phyloP scores from a whole-genome alignment of 2,329 filamentous ascomycete species.

The Clonostachys rhizophaga region DNA sequence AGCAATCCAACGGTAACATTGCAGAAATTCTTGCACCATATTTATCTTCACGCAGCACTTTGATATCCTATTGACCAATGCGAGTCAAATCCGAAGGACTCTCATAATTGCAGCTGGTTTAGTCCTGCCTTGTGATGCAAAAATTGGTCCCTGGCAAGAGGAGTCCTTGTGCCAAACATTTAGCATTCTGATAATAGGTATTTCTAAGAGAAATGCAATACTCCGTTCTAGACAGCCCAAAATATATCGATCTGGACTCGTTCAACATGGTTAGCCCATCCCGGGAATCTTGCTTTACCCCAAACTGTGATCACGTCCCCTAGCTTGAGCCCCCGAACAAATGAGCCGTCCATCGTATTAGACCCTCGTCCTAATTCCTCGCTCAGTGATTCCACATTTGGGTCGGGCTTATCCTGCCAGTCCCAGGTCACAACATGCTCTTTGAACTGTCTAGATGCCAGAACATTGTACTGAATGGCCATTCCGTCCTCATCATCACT shows the following conservation, averaged over 20 bases:
- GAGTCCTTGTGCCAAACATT: no score
- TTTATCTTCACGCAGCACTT: no score
- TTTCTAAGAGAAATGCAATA: no score
- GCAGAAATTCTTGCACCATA: no score
- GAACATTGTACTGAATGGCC: constrained; percentile 43
- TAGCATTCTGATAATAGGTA: no score
- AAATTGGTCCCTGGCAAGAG: no score
- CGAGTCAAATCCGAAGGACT: no score
- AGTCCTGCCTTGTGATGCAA: no score
- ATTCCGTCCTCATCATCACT: constrained; percentile 19
- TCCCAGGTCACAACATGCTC: constrained; percentile 49
- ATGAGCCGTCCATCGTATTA: constrained; percentile 46
- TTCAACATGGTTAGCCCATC: constrained; percentile 48
- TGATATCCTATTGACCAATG: no score
- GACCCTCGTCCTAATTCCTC: constrained; percentile 40
- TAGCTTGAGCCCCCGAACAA: constrained; percentile 49
- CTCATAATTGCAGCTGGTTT: no score
- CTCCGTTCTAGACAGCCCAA: constrained; percentile 39
- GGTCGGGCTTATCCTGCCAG: constrained; percentile 41
- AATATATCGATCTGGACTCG: constrained; percentile 50
- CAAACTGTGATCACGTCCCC: constrained; percentile 60
- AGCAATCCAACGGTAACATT: no score
- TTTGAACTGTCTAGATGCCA: constrained; percentile 22
- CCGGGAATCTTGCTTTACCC: constrained; percentile 51
- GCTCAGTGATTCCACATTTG: constrained; percentile 30